Percentiles rank a stretch among this genome's conserved stretches.
These are phyloP conservation scores for Stagonosporopsis cucurbitacearum DNA, from an alignment of 2,329 filamentous ascomycete species.

Conservation along the genomic window DNA sequence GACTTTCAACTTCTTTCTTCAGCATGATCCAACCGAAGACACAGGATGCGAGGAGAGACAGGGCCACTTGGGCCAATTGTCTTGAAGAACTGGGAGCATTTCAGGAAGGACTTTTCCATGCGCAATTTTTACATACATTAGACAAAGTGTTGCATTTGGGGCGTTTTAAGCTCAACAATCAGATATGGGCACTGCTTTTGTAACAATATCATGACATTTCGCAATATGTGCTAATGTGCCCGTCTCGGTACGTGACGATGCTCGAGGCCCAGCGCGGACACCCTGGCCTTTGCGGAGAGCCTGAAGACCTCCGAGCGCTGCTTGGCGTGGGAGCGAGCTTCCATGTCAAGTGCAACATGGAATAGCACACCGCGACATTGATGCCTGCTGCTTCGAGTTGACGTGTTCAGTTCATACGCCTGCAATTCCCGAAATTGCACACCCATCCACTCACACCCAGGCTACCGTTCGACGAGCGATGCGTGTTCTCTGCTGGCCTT, in stretches of 20 bases:
- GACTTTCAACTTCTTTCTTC: background rate
- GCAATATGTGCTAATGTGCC: background rate
- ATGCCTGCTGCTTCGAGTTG: slow-evolving; percentile 26
- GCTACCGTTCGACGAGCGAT: slow-evolving; percentile 32
- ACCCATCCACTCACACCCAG: slow-evolving; percentile 6
- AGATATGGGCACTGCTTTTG: slow-evolving; percentile 22
- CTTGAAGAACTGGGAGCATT: slow-evolving; percentile 15
- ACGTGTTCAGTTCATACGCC: slow-evolving; percentile 20
- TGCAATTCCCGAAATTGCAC: slow-evolving; percentile 2
- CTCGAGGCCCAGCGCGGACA: slow-evolving; percentile 14
- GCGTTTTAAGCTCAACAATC: slow-evolving; percentile 33
- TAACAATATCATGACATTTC: slow-evolving; percentile 19
- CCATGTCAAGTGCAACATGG: slow-evolving; percentile 7
- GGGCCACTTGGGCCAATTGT: slow-evolving; percentile 15
- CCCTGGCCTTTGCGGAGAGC: slow-evolving; percentile 25
- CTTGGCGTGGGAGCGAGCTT: slow-evolving; percentile 18
- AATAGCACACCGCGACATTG: slow-evolving; percentile 11
- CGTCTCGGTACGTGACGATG: background rate
- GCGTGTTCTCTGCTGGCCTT: slow-evolving; percentile 31
- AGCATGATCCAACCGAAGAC: background rate
- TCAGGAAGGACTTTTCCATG: slow-evolving; percentile 2
- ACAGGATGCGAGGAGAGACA: background rate
- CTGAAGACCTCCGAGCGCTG: slow-evolving; percentile 19
- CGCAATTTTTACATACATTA: slow-evolving; percentile 41
- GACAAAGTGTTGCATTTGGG: slow-evolving; percentile 41